phyloP scores from a whole-genome alignment of 768 basidiomycete genomes.

The Fomitopsis serialis region DNA sequence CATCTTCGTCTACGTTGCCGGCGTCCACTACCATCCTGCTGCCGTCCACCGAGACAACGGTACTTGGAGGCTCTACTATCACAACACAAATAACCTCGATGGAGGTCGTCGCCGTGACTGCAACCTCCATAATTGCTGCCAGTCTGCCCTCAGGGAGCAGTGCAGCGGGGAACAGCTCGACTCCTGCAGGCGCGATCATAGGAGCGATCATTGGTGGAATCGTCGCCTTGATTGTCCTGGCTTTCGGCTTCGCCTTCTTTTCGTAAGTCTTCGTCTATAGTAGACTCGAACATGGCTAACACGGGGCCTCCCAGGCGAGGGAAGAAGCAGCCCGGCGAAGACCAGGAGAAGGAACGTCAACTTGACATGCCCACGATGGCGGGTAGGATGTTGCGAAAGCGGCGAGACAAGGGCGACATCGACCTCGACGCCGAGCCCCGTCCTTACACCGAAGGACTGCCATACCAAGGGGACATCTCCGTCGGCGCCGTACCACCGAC shows the following conservation, averaged over 20 bases:
- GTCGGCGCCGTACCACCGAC: background rate
- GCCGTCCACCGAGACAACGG: background rate
- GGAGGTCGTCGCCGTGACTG: background rate
- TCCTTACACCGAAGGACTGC: conserved; percentile 5
- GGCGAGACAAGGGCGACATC: background rate
- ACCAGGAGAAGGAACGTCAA: background rate
- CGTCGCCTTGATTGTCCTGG: background rate
- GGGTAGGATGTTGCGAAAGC: conserved; percentile 3
- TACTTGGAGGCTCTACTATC: background rate
- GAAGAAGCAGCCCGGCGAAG: background rate
- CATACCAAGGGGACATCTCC: background rate
- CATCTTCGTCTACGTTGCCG: background rate
- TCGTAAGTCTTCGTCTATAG: background rate
- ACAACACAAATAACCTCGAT: background rate
- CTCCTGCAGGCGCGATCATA: background rate
- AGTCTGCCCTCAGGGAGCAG: background rate
- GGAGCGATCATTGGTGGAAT: background rate
- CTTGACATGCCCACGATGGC: background rate
- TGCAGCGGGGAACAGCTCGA: background rate
- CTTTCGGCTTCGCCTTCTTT: background rate
- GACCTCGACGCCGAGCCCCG: conserved; percentile 5
- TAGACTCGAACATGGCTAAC: background rate
- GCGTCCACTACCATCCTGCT: background rate
- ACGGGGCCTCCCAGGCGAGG: background rate
- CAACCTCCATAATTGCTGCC: background rate